Evolutionary conservation across 345 rosid genomes (phyloP), one percentile per base, ranked within the genome.

Genomic region (Carallia brachiata): DNA sequence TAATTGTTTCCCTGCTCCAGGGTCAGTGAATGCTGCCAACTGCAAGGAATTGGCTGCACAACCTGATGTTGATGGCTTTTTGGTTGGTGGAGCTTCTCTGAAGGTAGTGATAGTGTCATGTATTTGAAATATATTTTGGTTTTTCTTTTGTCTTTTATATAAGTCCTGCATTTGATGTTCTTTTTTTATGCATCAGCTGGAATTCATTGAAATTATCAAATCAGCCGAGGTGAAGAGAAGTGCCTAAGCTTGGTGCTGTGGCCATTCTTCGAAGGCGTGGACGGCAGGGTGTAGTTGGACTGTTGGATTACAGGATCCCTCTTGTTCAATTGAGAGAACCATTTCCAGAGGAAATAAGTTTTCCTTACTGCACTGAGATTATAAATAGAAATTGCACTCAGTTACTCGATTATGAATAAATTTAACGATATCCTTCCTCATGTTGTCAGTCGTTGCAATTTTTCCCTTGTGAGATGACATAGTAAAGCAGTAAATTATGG

Each of bases 51-150:
- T 91, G 81, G 92, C 86, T 50, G 84, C 76, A 23, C 85, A 89
- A 58, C 79, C 90, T 16, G 92, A 91, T 82, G 87, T 89, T 52
- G 97, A 91, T 80, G 97, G 97, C 63, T 91, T 91, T 84, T 84
- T 91, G 82, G 97, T 91, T 47, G 97, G 97, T 57, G 97, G 97
- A 64, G 97, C 97, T 70, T 86, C 97, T 47, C 84, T 91, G 23
- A 91, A 91, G 92, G 92, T 90, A 78, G 28, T 37, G 36, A 39
- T 18, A 7, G 27, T n/a, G 31, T 66, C 2, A 40, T 7, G 13
- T 30, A 28, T 61, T 28, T n/a, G 2, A 32, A 32, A 32, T 32
- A 32, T 32, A 32, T 32, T 32, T 32, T 32, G 34, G 34, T 32
- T 32, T 13, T 66, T 53, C 30, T 4, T 2, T 52, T 6, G 2